Evolutionary conservation across 495 filamentous ascomycete genomes (phyloP).

Genomic region (Tuber magnatum): DNA sequence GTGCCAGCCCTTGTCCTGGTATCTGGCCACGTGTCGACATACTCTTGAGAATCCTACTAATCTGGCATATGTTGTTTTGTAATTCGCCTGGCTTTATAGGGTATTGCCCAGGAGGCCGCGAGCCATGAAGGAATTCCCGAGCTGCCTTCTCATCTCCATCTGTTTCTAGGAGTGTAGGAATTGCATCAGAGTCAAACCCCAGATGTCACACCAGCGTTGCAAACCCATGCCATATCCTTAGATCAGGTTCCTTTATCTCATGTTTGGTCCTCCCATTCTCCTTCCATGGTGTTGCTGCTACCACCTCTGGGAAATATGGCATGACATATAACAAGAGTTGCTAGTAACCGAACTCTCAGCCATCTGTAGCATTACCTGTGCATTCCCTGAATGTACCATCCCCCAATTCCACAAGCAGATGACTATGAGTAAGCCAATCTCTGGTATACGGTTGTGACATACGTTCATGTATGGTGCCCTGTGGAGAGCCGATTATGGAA

Average conservation of each 20-base stretch:
- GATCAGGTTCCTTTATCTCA: not conserved
- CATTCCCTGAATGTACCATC: not conserved
- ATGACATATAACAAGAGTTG: constrained; percentile 17
- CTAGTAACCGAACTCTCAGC: constrained; percentile 10
- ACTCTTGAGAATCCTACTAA: not conserved
- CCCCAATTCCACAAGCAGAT: not conserved
- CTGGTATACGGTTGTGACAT: not conserved
- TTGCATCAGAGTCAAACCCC: constrained; percentile 8
- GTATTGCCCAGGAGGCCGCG: not conserved
- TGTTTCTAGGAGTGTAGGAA: not conserved
- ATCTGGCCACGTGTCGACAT: not conserved
- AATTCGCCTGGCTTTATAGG: not conserved
- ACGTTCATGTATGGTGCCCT: not conserved
- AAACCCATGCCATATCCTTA: constrained; percentile 1
- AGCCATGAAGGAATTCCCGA: not conserved
- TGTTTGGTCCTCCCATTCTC: constrained; percentile 12
- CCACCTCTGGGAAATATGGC: constrained; percentile 15
- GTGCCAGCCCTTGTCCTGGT: not conserved
- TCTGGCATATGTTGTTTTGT: not conserved
- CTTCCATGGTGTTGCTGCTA: constrained; percentile 1
- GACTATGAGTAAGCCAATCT: not conserved
- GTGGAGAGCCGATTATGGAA: not conserved
- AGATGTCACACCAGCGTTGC: constrained; percentile 1
- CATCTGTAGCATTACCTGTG: not conserved
- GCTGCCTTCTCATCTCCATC: constrained; percentile 8